phyloP scores from a whole-genome alignment of 2,329 filamentous ascomycete species.

The Fusarium sp. region DNA sequence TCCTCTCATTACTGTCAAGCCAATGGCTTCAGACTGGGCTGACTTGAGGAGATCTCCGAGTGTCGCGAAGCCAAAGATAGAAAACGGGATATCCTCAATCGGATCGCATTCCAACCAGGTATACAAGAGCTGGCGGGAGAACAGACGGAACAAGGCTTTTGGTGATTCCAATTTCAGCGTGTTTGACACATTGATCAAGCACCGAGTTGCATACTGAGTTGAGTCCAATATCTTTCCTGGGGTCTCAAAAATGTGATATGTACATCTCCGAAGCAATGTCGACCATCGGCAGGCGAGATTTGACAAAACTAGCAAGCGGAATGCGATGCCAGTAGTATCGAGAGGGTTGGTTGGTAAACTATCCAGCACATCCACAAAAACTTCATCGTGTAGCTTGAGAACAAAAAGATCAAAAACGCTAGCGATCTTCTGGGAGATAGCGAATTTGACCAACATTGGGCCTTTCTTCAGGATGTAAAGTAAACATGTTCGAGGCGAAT shows the following conservation, averaged over 20 bases:
- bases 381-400: slow-evolving; percentile 82
- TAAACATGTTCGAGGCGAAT: slow-evolving; percentile 73
- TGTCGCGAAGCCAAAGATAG: slow-evolving; percentile 81
- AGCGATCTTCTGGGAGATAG: slow-evolving; percentile 74
- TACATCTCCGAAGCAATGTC: slow-evolving; percentile 83
- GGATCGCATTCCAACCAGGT: slow-evolving; percentile 81
- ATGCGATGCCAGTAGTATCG: slow-evolving; percentile 82
- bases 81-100: slow-evolving; percentile 79
- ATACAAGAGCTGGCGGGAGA: slow-evolving; percentile 87
- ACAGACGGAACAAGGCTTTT: slow-evolving; percentile 80
- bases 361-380: slow-evolving; percentile 85
- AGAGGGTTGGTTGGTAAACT: slow-evolving; percentile 78
- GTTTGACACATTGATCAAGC: slow-evolving; percentile 72
- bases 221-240: slow-evolving; percentile 76
- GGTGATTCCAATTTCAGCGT: slow-evolving; percentile 72
- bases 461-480: slow-evolving; percentile 76
- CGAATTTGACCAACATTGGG: slow-evolving; percentile 77
- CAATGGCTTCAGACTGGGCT: slow-evolving; percentile 79
- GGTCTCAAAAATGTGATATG: slow-evolving; percentile 94
- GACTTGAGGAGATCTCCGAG: slow-evolving; percentile 75
- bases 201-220: slow-evolving; percentile 75
- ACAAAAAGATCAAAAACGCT: slow-evolving; percentile 82
- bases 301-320: slow-evolving; percentile 80
- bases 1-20: slow-evolving; percentile 83
- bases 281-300: slow-evolving; percentile 85